Evolutionary conservation across 148 eudicot genomes (phyloP), one percentile per base, ranked within the genome.

Genomic region (Spergularia bocconei): DNA sequence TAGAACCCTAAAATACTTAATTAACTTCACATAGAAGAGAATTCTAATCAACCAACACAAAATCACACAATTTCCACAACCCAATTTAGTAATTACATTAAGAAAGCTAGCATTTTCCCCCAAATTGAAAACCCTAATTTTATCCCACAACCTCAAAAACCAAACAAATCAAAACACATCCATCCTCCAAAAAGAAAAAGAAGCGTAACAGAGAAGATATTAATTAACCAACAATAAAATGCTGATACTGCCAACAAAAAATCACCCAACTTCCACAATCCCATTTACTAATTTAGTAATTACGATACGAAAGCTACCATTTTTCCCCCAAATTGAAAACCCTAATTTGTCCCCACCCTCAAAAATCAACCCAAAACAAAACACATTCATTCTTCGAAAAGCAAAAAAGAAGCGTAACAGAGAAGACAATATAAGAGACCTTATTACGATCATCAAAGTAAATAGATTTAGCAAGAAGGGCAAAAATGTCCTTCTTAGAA

Each of bases 401-500:
- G 9, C 29, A 56, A 61, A 13, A 25, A 15, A 3, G 5, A 51
- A 56, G 6, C 47, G 41, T 20, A 15, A 20, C 44, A 59, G 12
- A 20, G 9, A 20, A 16, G 4, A 13, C 25, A 53, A 50, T 7
- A n/a, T n/a, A n/a, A n/a, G n/a, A 41, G 29, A 81, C 98, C 97
- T 91, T 91, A 63, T 71, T 81, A 58, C 84, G 88, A 59, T 84
- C 89, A 36, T 90, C 93, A 75, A 90, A 85, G 13, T 85, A 87
- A 47, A 87, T 58, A 7, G 91, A 88, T 6, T 88, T 80, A 38
- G 93, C 82, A 2, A 93, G 79, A 21, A 91, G 82, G 48, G 97
- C 88, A 72, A 87, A 93, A 4, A 93, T 75, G 76, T 90, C 91
- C 62, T 94, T 94, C 69, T 90, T 94, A 20, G 81, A 69, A 21